phyloP scores from a whole-genome alignment of 116 monocot genomes.

The Phalaenopsis hybrid region DNA sequence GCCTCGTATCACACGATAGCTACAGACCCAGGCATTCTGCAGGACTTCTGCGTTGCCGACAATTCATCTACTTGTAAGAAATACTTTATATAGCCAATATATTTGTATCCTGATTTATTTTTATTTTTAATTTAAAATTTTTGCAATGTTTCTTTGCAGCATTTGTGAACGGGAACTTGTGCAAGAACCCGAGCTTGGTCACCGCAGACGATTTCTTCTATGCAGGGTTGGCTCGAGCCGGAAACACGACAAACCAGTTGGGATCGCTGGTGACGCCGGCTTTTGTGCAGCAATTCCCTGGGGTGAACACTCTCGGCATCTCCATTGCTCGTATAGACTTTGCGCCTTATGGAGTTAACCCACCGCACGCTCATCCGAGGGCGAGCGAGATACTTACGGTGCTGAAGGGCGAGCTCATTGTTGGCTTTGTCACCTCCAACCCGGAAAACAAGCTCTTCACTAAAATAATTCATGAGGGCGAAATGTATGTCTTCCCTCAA shows the following conservation, averaged over 20 bases:
- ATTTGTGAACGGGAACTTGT: not conserved
- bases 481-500: too few relatives aligned
- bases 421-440: slow-evolving; percentile 5
- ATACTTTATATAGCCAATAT: not conserved
- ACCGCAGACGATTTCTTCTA: slow-evolving; percentile 7
- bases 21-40: not conserved
- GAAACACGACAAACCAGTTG: not conserved
- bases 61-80: not conserved
- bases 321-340: slow-evolving; percentile 11
- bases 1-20: not conserved
- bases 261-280: slow-evolving; percentile 2
- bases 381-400: slow-evolving; percentile 9
- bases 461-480: too few relatives aligned
- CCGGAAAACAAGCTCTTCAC: not conserved
- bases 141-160: not conserved
- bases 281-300: not conserved
- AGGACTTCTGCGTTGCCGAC: slow-evolving; percentile 5
- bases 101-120: not conserved
- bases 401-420: slow-evolving; percentile 1
- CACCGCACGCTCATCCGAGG: slow-evolving; percentile 13
- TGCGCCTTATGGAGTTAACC: slow-evolving; percentile 7
- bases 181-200: not conserved
- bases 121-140: too few relatives aligned
- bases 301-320: slow-evolving; percentile 14
- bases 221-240: not conserved